These are phyloP conservation scores for Metschnikowia borealis DNA, from an alignment of 805 yeast species.

Conservation along the genomic window DNA sequence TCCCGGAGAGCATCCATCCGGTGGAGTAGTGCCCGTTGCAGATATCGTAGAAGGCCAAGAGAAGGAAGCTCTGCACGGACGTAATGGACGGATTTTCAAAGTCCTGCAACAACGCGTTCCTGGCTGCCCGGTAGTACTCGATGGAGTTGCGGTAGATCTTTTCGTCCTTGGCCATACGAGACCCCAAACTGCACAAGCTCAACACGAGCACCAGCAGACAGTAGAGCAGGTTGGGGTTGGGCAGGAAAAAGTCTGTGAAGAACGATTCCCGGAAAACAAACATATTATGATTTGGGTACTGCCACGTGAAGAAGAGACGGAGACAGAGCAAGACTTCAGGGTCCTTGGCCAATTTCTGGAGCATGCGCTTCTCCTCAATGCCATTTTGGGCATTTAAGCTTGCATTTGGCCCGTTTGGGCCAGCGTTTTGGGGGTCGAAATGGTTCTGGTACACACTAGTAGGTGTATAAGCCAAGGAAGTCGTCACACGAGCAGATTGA, in stretches of 20 bases:
- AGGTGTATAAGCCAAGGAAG: constrained; percentile 34
- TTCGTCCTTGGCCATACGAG: constrained; percentile 45
- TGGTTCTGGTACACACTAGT: constrained; percentile 41
- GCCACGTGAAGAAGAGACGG: constrained; percentile 55
- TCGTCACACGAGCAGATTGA: neutral
- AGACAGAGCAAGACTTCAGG: constrained; percentile 31
- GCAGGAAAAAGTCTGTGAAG: constrained; percentile 55
- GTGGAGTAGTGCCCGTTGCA: constrained; percentile 55
- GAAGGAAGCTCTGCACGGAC: constrained; percentile 53
- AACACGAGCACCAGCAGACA: constrained; percentile 53
- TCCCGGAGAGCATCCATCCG: constrained; percentile 63
- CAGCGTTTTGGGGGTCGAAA: constrained; percentile 26
- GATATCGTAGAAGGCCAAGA: constrained; percentile 58
- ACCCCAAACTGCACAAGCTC: constrained; percentile 58
- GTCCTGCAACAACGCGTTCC: constrained; percentile 36
- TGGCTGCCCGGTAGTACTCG: constrained; percentile 46
- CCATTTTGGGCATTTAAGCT: constrained; percentile 24
- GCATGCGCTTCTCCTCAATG: constrained; percentile 12
- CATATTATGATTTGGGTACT: constrained; percentile 60
- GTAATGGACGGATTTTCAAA: constrained; percentile 49
- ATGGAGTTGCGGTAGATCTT: constrained; percentile 39
- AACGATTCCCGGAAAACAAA: constrained; percentile 64
- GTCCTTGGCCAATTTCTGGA: constrained; percentile 13
- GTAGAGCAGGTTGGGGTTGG: constrained; percentile 47
- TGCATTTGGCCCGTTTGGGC: constrained; percentile 26